Percentiles rank a stretch among this genome's conserved stretches.
These are phyloP conservation scores for Termitomyces sp. DNA, from an alignment of 768 basidiomycete species.

Conservation along the genomic window DNA sequence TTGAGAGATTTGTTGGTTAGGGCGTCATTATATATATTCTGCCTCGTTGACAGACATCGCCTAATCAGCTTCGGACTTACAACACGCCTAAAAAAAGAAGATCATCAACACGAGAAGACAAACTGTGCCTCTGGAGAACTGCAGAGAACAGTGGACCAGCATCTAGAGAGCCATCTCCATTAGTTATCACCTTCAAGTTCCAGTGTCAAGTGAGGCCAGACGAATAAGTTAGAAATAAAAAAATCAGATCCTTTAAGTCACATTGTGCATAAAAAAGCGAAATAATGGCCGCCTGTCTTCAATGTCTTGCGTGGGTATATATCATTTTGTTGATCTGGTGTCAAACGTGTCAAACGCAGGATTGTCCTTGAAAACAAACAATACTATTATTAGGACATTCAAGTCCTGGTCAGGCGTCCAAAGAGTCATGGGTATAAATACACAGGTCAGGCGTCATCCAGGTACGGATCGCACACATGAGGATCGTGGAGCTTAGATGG, in stretches of 20 bases:
- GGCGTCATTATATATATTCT: neutral
- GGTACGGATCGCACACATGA: slow-evolving; percentile 60
- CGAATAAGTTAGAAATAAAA: too few relatives aligned
- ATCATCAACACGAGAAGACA: neutral
- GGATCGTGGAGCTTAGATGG: slow-evolving; percentile 54
- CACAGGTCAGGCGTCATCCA: slow-evolving; percentile 8
- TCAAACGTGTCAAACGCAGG: neutral
- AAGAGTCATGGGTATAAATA: neutral
- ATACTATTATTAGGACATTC: neutral
- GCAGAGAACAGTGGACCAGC: too few relatives aligned
- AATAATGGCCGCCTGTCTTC: too few relatives aligned
- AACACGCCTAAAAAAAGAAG: neutral
- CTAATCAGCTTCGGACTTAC: neutral
- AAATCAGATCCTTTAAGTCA: too few relatives aligned
- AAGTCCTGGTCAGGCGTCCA: neutral
- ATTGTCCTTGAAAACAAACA: neutral
- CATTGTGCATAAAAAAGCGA: too few relatives aligned
- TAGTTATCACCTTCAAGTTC: too few relatives aligned
- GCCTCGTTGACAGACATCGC: neutral
- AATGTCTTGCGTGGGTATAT: neutral
- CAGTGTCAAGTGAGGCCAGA: too few relatives aligned
- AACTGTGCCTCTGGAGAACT: neutral
- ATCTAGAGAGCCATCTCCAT: too few relatives aligned
- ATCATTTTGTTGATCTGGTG: neutral
- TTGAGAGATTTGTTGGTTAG: neutral